These are phyloP conservation scores for Fusarium nelsonii DNA, from an alignment of 2,329 filamentous ascomycete genomes.

Conservation along the genomic window DNA sequence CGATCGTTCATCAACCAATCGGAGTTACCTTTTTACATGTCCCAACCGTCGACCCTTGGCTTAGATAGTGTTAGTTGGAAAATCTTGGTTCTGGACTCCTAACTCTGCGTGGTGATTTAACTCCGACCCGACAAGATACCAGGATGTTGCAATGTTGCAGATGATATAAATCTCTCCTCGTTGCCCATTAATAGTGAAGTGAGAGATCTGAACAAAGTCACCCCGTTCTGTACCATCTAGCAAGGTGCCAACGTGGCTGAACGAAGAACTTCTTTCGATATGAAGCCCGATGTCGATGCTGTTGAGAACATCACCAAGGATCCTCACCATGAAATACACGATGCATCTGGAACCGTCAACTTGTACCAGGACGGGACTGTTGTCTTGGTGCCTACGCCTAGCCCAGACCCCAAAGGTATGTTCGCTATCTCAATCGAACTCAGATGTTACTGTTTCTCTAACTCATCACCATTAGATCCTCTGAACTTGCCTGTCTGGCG, in stretches of 20 bases:
- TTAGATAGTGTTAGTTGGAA: not conserved
- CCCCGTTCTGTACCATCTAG: not conserved
- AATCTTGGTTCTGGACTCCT: not conserved
- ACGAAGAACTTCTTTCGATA: constrained; percentile 6
- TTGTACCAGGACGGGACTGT: constrained; percentile 17
- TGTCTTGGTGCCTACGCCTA: constrained; percentile 6
- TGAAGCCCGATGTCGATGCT: constrained; percentile 9
- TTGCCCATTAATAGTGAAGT: not conserved
- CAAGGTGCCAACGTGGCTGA: constrained; percentile 10
- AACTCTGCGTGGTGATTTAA: not conserved
- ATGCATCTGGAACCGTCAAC: constrained; percentile 17
- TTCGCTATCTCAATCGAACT: accelerated
- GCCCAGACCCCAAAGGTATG: constrained; percentile 21
- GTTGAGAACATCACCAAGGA: constrained; percentile 9
- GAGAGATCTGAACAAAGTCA: no score
- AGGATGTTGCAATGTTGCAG: not conserved
- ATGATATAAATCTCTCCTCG: constrained; percentile 5
- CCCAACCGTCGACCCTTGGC: not conserved
- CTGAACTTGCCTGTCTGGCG: constrained; percentile 10
- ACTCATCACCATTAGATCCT: not conserved
- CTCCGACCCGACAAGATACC: constrained; percentile 12
- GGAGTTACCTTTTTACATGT: constrained; percentile 8
- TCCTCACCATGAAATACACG: not conserved
- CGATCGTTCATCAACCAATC: not conserved
- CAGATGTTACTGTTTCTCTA: not conserved